Base-by-base conservation (phyloP, 2,329 filamentous ascomycete genomes). In the Diaporthe longicolla region DNA sequence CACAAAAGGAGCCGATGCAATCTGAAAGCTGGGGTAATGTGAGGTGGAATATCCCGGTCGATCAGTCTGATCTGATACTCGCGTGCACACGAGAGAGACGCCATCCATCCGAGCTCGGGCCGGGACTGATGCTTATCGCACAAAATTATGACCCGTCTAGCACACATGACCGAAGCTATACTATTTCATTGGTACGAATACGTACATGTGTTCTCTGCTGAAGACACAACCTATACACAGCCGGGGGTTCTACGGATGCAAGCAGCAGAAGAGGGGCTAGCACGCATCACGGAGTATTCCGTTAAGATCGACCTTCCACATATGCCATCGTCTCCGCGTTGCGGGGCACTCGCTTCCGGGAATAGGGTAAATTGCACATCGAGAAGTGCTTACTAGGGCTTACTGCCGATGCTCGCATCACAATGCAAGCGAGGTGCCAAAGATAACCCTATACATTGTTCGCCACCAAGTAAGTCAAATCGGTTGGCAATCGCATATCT, bases 281-380 rank as follows among this genome's bases (percentile, higher is more conserved):
- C 10, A n/a, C 24, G 61, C 21, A 24, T 6, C 45, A 26, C 45
- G 45, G 45, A 26, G 21, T 2, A 26, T 66, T 26, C 45, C 63
- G 63, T 48, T 13, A 43, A 65, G 17, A 50, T 48, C 13, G 59
- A 63, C 58, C 58, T 63, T 65, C 43, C 59, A 35, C 4, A 48
- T n/a, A 50, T 48, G 11, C 10, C 40, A 15, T 24, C 43, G 11
- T 24, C 10, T 17, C 43, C 43, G 59, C n/a, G 43, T 13, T 19
- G 43, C 26, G 59, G 59, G 19, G 19, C 11, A 48, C 11, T 32
- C 40, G 45, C 26, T 21, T 50, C 24, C 19, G 24, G 24, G 32
- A 50, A 43, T 10, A 65, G 43, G n/a, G 15, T 48, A 48, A 29
- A 48, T 32, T 43, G 19, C 19, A 6, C 9, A 50, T 9, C 15